Conservation (phyloP, 1,284 basidiomycete genomes). For the Moesziomyces aphidis region DNA sequence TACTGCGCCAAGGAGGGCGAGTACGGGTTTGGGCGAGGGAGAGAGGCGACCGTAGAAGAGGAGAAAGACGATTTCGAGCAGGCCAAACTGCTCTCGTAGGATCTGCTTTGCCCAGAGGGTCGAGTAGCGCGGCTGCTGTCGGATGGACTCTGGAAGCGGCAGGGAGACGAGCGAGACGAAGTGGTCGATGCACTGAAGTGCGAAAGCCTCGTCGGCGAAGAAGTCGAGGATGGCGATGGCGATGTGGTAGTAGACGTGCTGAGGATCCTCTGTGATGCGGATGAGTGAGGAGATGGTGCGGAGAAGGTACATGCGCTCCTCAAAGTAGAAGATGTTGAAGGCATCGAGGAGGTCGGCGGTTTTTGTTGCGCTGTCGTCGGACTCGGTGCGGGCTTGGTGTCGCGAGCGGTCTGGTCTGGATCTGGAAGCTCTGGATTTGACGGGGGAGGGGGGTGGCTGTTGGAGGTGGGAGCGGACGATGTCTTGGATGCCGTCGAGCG, state of each 20-base stretch:
- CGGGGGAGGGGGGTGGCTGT: constrained; percentile 12
- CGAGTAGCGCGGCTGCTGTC: constrained; percentile 74
- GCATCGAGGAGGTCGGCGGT: constrained; percentile 73
- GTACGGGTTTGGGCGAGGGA: constrained; percentile 75
- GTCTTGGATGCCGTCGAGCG: constrained; percentile 58
- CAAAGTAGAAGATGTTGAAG: constrained; percentile 82
- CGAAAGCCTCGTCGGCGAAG: constrained; percentile 76
- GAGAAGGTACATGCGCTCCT: constrained; percentile 78
- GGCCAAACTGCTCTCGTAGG: constrained; percentile 79
- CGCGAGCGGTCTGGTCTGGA: constrained; percentile 9
- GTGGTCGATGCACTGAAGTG: constrained; percentile 73
- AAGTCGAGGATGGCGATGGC: constrained; percentile 74
- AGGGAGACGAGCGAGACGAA: constrained; percentile 70
- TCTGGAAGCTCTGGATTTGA: constrained; percentile 10
- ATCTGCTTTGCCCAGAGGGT: constrained; percentile 83
- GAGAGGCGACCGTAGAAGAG: constrained; percentile 82
- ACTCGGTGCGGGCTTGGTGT: constrained; percentile 2
- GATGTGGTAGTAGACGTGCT: constrained; percentile 73
- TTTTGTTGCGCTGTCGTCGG: constrained; percentile 3
- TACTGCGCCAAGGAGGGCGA: constrained; percentile 75
- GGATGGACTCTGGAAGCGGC: constrained; percentile 72
- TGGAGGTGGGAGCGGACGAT: constrained; percentile 19
- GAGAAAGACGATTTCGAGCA: constrained; percentile 86
- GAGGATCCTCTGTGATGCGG: constrained; percentile 75
- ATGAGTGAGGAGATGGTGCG: constrained; percentile 69